Conservation (phyloP, 345 rosid species). For the Populus deltoides region DNA sequence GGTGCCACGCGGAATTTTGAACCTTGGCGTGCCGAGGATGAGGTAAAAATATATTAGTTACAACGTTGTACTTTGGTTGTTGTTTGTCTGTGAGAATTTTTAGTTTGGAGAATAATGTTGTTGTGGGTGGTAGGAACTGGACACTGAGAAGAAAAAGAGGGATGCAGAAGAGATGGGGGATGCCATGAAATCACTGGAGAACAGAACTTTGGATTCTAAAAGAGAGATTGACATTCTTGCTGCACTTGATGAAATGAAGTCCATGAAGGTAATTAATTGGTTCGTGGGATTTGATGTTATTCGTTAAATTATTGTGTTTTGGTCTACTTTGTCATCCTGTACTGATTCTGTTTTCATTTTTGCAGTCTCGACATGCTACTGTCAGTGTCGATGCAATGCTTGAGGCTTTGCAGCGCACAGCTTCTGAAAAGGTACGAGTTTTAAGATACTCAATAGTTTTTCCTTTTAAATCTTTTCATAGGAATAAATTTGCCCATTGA, state of each 20-base stretch:
- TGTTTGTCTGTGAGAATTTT: not conserved
- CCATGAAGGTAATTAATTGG: constrained; percentile 18
- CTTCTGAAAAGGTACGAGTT: constrained; percentile 51
- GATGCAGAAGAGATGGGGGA: constrained; percentile 92
- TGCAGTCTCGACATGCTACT: constrained; percentile 87
- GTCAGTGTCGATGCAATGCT: constrained; percentile 95
- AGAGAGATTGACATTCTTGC: constrained; percentile 95
- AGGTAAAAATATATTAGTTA: constrained; percentile 33
- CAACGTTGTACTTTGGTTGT: not conserved
- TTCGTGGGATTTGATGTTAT: not conserved
- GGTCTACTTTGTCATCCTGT: not conserved
- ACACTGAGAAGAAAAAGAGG: constrained; percentile 53
- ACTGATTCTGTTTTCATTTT: not conserved
- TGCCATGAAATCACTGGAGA: constrained; percentile 93
- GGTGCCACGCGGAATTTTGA: constrained; percentile 86
- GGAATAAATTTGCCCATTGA: not conserved
- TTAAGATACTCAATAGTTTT: constrained; percentile 1
- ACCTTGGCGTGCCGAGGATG: constrained; percentile 96
- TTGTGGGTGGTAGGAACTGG: constrained; percentile 40
- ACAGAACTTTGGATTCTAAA: constrained; percentile 83
- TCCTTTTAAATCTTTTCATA: not conserved
- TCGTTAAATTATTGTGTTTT: not conserved
- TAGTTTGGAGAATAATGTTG: not conserved
- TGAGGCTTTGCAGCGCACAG: constrained; percentile 74
- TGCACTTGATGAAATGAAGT: constrained; percentile 80